Evolutionary conservation across 202 grass and related monocot genomes (phyloP).

Genomic region (Bolboschoenoplectus hybrid): DNA sequence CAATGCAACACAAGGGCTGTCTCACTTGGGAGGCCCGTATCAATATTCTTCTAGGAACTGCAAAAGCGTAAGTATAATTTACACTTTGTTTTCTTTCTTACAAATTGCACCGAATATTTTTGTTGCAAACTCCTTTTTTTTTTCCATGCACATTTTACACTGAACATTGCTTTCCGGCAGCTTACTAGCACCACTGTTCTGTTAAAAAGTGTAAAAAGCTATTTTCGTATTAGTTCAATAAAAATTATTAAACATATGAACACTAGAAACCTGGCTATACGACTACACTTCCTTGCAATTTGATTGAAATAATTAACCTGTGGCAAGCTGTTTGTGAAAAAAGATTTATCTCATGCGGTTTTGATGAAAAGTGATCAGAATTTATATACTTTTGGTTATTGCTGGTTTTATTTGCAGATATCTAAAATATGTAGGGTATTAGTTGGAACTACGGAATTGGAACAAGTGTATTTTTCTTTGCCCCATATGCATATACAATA

Average conservation of each 20-base stretch:
- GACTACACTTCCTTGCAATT: background rate
- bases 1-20: slow-evolving; percentile 76
- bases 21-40: slow-evolving; percentile 96
- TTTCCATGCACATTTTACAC: background rate
- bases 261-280: background rate
- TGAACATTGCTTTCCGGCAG: background rate
- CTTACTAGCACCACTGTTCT: no score
- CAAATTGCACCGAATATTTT: slow-evolving; percentile 4
- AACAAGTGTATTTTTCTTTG: background rate
- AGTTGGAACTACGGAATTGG: slow-evolving; percentile 1
- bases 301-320: background rate
- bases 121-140: background rate
- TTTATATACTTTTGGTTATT: background rate
- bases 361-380: background rate
- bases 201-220: background rate
- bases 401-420: background rate
- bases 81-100: background rate
- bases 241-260: background rate
- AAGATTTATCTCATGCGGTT: background rate
- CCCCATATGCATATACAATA: background rate
- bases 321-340: background rate
- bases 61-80: slow-evolving; percentile 84
- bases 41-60: slow-evolving; percentile 91
- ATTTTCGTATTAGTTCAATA: background rate
- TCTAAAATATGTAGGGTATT: background rate